Evolutionary conservation across 352 stramenopile species (phyloP).

Genomic region (Phytophthora syringae): DNA sequence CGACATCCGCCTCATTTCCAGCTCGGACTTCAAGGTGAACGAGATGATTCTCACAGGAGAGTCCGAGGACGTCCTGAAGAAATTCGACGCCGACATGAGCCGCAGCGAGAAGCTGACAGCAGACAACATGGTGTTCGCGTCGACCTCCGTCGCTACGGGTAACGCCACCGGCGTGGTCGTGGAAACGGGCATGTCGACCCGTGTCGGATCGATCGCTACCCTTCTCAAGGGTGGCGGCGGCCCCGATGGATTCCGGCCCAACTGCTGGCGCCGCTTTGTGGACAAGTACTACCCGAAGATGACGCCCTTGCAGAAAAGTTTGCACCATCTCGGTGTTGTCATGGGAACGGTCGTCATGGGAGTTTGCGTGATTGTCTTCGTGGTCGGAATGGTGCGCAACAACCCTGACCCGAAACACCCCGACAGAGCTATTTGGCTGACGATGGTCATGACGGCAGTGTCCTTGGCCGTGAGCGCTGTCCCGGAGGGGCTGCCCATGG

Average conservation of each 20-base stretch:
- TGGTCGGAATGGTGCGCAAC: slow-evolving; percentile 84
- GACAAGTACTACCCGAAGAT: slow-evolving; percentile 77
- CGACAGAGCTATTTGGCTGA: slow-evolving; percentile 88
- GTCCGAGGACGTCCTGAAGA: slow-evolving; percentile 82
- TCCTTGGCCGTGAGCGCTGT: slow-evolving; percentile 84
- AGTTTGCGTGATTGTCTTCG: slow-evolving; percentile 91
- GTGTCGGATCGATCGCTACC: slow-evolving; percentile 66
- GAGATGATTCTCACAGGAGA: slow-evolving; percentile 96
- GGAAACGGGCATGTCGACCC: slow-evolving; percentile 68
- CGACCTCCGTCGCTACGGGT: slow-evolving; percentile 72
- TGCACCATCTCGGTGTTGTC: slow-evolving; percentile 95
- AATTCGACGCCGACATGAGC: slow-evolving; percentile 53
- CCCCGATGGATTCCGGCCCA: slow-evolving; percentile 40
- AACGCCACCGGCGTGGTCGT: slow-evolving; percentile 69
- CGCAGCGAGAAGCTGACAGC: slow-evolving; percentile 67
- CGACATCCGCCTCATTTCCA: slow-evolving; percentile 91
- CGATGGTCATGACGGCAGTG: slow-evolving; percentile 95
- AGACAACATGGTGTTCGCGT: slow-evolving; percentile 94
- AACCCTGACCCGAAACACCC: slow-evolving; percentile 74
- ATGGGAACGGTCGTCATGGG: slow-evolving; percentile 91
- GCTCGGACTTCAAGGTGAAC: slow-evolving; percentile 89
- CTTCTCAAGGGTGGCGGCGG: slow-evolving; percentile 49
- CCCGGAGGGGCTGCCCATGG: slow-evolving; percentile 77
- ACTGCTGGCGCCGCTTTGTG: slow-evolving; percentile 59
- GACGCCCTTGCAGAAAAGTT: slow-evolving; percentile 91